phyloP scores from a whole-genome alignment of 2,329 filamentous ascomycete genomes.

The Zarea fungicola region DNA sequence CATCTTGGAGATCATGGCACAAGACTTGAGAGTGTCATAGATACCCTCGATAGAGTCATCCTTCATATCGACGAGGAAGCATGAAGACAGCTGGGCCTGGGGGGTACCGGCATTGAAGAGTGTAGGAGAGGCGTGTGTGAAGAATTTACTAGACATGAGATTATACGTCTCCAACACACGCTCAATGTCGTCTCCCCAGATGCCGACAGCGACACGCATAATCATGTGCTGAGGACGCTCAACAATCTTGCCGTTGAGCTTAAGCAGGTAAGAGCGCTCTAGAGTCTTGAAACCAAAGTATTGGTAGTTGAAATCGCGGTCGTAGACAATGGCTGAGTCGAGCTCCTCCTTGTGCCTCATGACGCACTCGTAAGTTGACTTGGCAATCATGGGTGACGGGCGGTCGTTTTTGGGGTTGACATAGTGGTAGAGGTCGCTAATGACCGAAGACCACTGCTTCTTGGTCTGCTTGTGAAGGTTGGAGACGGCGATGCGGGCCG shows the following conservation, averaged over 20 bases:
- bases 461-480: slow-evolving; percentile 99
- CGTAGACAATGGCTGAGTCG: slow-evolving; percentile 98
- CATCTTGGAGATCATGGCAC: slow-evolving; percentile 99
- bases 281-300: slow-evolving; percentile 99
- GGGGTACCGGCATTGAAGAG: slow-evolving; percentile 98
- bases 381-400: slow-evolving; percentile 88
- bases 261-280: slow-evolving; percentile 94
- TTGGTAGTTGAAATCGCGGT: slow-evolving; percentile 99
- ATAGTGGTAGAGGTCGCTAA: slow-evolving; percentile 91
- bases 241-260: slow-evolving; percentile 91
- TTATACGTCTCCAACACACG: slow-evolving; percentile 97
- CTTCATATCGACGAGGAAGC: slow-evolving; percentile 99
- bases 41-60: slow-evolving; percentile 99
- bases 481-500: slow-evolving; percentile 95
- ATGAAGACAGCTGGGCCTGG: slow-evolving; percentile 89
- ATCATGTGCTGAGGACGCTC: slow-evolving; percentile 99
- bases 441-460: slow-evolving; percentile 97
- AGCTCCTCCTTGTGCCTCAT: slow-evolving; percentile 96
- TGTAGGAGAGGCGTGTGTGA: slow-evolving; percentile 96
- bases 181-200: slow-evolving; percentile 93
- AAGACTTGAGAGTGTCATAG: slow-evolving; percentile 98
- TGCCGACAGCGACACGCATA: slow-evolving; percentile 97
- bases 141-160: slow-evolving; percentile 97
- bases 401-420: slow-evolving; percentile 88
- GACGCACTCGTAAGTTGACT: slow-evolving; percentile 84